These are phyloP conservation scores for Nephelium lappaceum DNA, from an alignment of 345 rosid genomes.

Conservation along the genomic window DNA sequence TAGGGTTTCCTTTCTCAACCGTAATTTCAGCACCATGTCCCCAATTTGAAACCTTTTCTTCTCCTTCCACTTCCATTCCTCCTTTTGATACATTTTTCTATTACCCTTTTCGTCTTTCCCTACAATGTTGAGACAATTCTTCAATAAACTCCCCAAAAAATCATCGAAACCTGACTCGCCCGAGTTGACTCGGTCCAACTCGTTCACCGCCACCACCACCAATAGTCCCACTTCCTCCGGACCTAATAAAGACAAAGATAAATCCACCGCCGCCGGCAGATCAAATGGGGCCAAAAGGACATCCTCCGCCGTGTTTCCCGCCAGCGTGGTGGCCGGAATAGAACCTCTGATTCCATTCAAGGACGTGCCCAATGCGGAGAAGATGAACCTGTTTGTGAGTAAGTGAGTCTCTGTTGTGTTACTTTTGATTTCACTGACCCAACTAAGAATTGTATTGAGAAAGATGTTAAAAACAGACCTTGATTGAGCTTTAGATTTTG, in stretches of 20 bases:
- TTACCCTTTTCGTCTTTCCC: background rate
- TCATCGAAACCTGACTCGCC: slow-evolving; percentile 55
- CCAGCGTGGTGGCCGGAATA: slow-evolving; percentile 75
- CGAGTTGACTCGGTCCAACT: slow-evolving; percentile 45
- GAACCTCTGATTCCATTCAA: slow-evolving; percentile 88
- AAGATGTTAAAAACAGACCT: slow-evolving; percentile 80
- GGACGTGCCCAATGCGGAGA: slow-evolving; percentile 68
- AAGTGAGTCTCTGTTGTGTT: slow-evolving; percentile 90
- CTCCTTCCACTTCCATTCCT: background rate
- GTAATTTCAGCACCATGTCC: slow-evolving; percentile 27
- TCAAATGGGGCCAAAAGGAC: slow-evolving; percentile 55
- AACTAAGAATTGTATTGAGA: slow-evolving; percentile 63
- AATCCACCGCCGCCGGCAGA: slow-evolving; percentile 25
- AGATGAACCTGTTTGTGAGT: slow-evolving; percentile 77
- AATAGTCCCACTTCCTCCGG: slow-evolving; percentile 24
- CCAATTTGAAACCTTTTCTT: slow-evolving; percentile 11
- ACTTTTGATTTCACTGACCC: slow-evolving; percentile 83
- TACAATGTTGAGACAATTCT: slow-evolving; percentile 71
- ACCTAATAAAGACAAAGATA: slow-evolving; percentile 3
- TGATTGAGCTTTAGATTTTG: slow-evolving; percentile 82
- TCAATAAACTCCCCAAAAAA: slow-evolving; percentile 72
- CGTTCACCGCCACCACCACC: slow-evolving; percentile 19
- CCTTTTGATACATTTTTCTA: background rate
- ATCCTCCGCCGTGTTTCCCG: slow-evolving; percentile 77
- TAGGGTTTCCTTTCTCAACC: slow-evolving; percentile 21